Evolutionary conservation across 208 protist genomes (phyloP).

Genomic region (Leishmania martiniquensis): DNA sequence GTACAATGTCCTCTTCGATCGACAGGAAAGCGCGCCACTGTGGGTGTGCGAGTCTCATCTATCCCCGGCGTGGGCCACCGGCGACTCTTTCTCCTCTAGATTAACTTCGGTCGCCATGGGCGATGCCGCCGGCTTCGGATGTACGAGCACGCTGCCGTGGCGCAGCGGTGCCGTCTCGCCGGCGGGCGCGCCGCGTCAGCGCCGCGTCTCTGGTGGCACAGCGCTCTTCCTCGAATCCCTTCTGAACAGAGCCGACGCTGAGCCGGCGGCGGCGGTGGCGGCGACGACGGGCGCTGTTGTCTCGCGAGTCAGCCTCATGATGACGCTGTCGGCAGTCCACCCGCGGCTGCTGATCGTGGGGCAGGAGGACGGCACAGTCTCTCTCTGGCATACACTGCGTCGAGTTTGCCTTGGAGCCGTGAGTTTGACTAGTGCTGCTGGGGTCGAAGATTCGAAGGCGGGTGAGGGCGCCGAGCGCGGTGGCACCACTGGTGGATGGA

Average conservation of each 20-base stretch:
- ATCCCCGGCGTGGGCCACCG: background rate
- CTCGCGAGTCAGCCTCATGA: constrained; percentile 50
- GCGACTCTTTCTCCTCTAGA: background rate
- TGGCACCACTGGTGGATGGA: background rate
- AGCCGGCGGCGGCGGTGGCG: background rate
- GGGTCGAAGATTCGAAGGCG: constrained; percentile 20
- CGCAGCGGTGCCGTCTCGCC: background rate
- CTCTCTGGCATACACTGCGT: constrained; percentile 76
- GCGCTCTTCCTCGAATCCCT: background rate
- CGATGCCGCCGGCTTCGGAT: background rate
- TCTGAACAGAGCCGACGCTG: background rate
- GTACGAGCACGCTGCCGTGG: background rate
- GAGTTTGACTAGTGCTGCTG: constrained; percentile 41
- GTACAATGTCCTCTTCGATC: constrained; percentile 76
- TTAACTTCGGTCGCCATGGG: background rate
- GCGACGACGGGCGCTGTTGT: constrained; percentile 18
- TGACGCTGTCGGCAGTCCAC: constrained; percentile 43
- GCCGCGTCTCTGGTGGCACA: background rate
- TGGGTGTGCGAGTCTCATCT: constrained; percentile 54
- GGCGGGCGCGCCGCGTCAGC: background rate
- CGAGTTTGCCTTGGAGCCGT: constrained; percentile 64
- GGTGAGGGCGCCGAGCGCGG: constrained; percentile 11
- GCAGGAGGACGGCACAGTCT: constrained; percentile 78
- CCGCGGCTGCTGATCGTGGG: constrained; percentile 60
- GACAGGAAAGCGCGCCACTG: constrained; percentile 73